phyloP scores from a whole-genome alignment of 768 basidiomycete genomes.

The Daedaleopsis sinensis region DNA sequence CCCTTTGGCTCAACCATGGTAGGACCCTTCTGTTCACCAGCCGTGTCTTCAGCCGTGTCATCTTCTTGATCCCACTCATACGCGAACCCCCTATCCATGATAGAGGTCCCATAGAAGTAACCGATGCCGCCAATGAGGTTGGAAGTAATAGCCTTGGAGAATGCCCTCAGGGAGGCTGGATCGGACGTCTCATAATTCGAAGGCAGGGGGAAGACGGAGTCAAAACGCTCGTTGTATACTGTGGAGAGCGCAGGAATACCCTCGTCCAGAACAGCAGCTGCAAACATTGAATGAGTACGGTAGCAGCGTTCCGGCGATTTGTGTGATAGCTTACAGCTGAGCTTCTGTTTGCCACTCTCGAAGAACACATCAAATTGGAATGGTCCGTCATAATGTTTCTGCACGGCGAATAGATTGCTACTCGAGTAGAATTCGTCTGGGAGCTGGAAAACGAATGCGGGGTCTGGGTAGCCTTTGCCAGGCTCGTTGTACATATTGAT shows the following conservation, averaged over 20 bases:
- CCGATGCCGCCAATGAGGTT: conserved; percentile 93
- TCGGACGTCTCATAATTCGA: conserved; percentile 51
- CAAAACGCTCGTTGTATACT: conserved; percentile 70
- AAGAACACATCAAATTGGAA: conserved; percentile 92
- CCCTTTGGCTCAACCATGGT: conserved; percentile 72
- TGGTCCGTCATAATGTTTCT: conserved; percentile 81
- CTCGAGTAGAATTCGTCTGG: conserved; percentile 71
- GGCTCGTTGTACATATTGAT: conserved; percentile 58
- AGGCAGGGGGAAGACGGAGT: conserved; percentile 67
- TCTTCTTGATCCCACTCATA: conserved; percentile 90
- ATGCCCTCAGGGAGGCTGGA: conserved; percentile 56
- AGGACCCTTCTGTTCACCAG: conserved; percentile 54
- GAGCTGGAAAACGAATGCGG: conserved; percentile 77
- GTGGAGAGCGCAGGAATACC: conserved; percentile 69
- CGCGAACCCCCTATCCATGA: conserved; percentile 82
- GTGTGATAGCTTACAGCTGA: conserved; percentile 54
- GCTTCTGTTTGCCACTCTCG: conserved; percentile 68
- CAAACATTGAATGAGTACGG: conserved; percentile 30
- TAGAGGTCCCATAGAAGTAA: conserved; percentile 91
- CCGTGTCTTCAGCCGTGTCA: conserved; percentile 43
- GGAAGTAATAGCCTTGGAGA: conserved; percentile 88
- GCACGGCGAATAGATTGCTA: conserved; percentile 85
- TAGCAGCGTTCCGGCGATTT: background rate
- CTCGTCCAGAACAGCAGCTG: conserved; percentile 61
- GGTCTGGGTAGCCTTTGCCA: conserved; percentile 61